Evolutionary conservation across 2,329 filamentous ascomycete genomes (phyloP).

Genomic region (Boeremia exigua): DNA sequence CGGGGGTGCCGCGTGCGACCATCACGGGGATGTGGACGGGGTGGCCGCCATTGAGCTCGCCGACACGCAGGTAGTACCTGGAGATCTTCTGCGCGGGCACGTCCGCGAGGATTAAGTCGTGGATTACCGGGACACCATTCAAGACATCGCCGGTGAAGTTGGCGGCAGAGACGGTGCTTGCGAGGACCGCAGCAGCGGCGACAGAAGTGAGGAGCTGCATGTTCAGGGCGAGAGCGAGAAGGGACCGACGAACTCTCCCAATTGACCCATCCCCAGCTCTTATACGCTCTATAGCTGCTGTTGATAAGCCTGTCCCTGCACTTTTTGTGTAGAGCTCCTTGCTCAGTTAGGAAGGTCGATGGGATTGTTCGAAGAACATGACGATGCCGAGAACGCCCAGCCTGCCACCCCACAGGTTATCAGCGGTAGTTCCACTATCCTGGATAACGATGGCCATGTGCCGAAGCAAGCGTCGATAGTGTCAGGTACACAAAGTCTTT

Average conservation of each 20-base stretch:
- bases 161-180: constrained; percentile 24
- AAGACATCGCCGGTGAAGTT: constrained; percentile 44
- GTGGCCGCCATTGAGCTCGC: constrained; percentile 48
- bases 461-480: not conserved
- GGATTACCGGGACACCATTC: constrained; percentile 41
- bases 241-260: not conserved
- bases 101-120: constrained; percentile 44
- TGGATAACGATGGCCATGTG: constrained; percentile 7
- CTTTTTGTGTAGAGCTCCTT: constrained; percentile 21
- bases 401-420: constrained; percentile 14
- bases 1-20: constrained; percentile 47
- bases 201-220: constrained; percentile 36
- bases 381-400: constrained; percentile 37
- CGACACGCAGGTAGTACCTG: constrained; percentile 47
- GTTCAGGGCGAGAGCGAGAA: not conserved
- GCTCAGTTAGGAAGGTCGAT: constrained; percentile 40
- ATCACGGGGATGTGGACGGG: constrained; percentile 48
- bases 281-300: not conserved
- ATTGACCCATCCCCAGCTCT: constrained; percentile 5
- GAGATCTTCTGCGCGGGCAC: constrained; percentile 46
- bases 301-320: constrained; percentile 23
- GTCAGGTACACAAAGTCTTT: not conserved
- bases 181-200: constrained; percentile 24
- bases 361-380: constrained; percentile 23
- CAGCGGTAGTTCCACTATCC: constrained; percentile 3